Conservation (phyloP, 148 eudicot species). For the Camellia japonica region DNA sequence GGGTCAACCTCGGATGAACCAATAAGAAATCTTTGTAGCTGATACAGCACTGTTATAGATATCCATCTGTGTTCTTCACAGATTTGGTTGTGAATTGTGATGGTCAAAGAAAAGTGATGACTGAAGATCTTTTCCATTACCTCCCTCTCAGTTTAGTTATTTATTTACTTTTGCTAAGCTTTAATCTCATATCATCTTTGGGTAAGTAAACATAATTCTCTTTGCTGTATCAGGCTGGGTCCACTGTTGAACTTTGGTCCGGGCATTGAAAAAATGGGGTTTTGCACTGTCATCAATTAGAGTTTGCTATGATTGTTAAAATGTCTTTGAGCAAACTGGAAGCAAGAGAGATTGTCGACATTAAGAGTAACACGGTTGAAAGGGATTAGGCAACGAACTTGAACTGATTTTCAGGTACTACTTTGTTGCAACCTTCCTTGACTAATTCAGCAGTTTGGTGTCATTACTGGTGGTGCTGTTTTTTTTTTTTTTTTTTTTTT, state of each 20-base stretch:
- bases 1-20: slow-evolving; percentile 15
- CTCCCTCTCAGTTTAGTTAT: too few species aligned
- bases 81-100: not conserved
- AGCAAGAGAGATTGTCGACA: slow-evolving; percentile 13
- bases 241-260: slow-evolving; percentile 10
- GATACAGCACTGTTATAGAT: not conserved
- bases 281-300: slow-evolving; percentile 12
- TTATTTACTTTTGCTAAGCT: not conserved
- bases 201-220: not conserved
- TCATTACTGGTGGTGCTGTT: not conserved
- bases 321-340: slow-evolving; percentile 17
- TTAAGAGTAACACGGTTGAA: slow-evolving; percentile 6
- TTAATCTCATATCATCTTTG: not conserved
- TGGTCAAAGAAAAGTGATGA: not conserved
- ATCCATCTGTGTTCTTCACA: slow-evolving; percentile 8
- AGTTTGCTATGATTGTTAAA: slow-evolving; percentile 17
- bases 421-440: not conserved
- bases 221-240: slow-evolving; percentile 13
- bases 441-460: slow-evolving; percentile 1
- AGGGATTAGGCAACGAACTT: slow-evolving; percentile 11
- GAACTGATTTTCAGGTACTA: not conserved
- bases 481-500: not conserved
- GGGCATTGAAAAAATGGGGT: not conserved
- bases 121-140: not conserved
- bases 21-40: not conserved